A percentile compares a stretch with the other conserved stretches of the same genome.
These are phyloP conservation scores for Ogataea zsoltii DNA, from an alignment of 805 yeast species.

Conservation along the genomic window DNA sequence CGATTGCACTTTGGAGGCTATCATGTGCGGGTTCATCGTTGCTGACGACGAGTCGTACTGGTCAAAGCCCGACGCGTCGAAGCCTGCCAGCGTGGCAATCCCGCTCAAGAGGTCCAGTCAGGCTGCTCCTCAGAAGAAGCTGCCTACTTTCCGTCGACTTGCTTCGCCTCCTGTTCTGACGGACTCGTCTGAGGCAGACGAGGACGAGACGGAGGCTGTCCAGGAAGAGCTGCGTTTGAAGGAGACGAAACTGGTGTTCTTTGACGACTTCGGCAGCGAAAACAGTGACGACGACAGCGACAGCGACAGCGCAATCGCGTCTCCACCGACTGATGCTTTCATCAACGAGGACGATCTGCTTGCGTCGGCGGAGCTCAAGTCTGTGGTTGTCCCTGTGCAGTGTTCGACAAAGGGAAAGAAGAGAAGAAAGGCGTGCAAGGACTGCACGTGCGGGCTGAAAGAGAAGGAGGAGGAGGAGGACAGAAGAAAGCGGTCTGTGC, in stretches of 20 bases:
- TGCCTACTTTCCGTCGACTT: constrained; percentile 35
- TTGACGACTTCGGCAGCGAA: constrained; percentile 42
- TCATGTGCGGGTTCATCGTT: constrained; percentile 64
- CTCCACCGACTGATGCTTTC: constrained; percentile 41
- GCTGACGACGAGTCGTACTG: constrained; percentile 45
- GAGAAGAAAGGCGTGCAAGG: constrained; percentile 94
- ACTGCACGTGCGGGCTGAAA: constrained; percentile 95
- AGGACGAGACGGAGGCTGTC: constrained; percentile 36
- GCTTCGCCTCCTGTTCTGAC: constrained; percentile 41
- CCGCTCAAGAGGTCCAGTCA: constrained; percentile 23
- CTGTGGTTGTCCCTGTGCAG: constrained; percentile 56
- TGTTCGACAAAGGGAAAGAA: constrained; percentile 51
- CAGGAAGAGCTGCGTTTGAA: constrained; percentile 46
- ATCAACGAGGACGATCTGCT: constrained; percentile 61
- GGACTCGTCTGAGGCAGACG: constrained; percentile 46
- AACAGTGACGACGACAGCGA: constrained; percentile 21
- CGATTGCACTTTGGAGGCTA: constrained; percentile 57
- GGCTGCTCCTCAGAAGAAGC: constrained; percentile 8
- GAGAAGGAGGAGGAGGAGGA: constrained; percentile 78
- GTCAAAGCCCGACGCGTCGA: constrained; percentile 48
- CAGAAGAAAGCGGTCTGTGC: constrained; percentile 42
- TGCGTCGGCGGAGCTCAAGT: constrained; percentile 29
- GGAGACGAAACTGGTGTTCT: constrained; percentile 52
- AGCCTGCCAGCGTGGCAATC: constrained; percentile 18
- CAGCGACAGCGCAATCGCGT: constrained; percentile 14